These are phyloP conservation scores for Dactylellina sp. DNA, from an alignment of 2,329 filamentous ascomycete genomes.

Conservation along the genomic window DNA sequence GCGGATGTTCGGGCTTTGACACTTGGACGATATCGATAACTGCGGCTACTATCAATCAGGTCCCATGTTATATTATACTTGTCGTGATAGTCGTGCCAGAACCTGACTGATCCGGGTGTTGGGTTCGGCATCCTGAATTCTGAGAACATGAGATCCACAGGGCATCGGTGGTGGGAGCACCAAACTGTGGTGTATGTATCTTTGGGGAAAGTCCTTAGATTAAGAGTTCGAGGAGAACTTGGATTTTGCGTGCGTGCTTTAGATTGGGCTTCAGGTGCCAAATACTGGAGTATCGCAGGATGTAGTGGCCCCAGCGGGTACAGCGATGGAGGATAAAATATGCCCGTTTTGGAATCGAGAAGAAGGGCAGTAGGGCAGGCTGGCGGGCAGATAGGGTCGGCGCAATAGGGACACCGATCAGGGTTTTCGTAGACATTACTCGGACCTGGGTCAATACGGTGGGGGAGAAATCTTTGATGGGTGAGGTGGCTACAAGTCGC, in stretches of 20 bases:
- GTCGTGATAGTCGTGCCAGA: constrained; percentile 13
- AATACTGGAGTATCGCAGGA: not conserved
- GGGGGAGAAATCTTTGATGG: constrained; percentile 4
- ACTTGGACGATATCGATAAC: not conserved
- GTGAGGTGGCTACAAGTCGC: constrained; percentile 8
- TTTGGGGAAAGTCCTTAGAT: constrained; percentile 14
- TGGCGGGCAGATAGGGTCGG: constrained; percentile 14
- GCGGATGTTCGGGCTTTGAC: too few relatives aligned
- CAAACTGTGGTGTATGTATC: constrained; percentile 34
- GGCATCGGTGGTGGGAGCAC: constrained; percentile 41
- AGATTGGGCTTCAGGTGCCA: constrained; percentile 7
- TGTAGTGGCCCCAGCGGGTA: constrained; percentile 21
- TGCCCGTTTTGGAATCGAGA: constrained; percentile 30
- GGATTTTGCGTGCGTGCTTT: not conserved
- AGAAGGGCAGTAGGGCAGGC: constrained; percentile 26
- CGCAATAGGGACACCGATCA: constrained; percentile 22
- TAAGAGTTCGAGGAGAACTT: not conserved
- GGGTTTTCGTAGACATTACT: not conserved
- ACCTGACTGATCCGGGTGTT: constrained; percentile 3
- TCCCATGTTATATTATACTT: constrained; percentile 11
- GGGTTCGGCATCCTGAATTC: not conserved
- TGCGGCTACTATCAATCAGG: not conserved
- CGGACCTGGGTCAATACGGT: not conserved
- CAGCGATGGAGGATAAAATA: constrained; percentile 30
- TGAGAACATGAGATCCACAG: not conserved